A percentile compares a stretch with the other conserved stretches of the same genome.
Conservation (phyloP, 2,329 filamentous ascomycete species). For the Biscogniauxia sp. region DNA sequence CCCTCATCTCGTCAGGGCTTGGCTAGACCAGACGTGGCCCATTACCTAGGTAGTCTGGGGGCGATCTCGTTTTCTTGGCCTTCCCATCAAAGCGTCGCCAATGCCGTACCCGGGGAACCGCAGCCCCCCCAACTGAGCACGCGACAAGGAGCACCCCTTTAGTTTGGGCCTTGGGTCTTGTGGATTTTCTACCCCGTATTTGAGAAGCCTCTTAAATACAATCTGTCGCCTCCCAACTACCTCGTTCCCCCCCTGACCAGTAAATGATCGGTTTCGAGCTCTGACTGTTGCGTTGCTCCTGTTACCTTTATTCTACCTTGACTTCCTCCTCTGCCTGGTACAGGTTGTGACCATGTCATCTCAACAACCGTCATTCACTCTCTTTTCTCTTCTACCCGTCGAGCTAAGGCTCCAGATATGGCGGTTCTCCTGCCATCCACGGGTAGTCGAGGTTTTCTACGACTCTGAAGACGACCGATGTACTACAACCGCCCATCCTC, state of each 20-base stretch:
- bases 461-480: constrained; percentile 35
- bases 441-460: constrained; percentile 42
- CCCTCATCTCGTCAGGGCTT: neutral
- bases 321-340: neutral
- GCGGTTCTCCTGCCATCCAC: constrained; percentile 35
- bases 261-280: constrained; percentile 14
- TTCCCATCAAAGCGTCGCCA: constrained; percentile 4
- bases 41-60: neutral
- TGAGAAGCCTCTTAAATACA: constrained; percentile 2
- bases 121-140: constrained; percentile 4
- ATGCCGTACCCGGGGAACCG: constrained; percentile 7
- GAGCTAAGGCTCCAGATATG: constrained; percentile 43
- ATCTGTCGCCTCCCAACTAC: neutral
- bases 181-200: constrained; percentile 2
- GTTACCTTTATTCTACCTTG: neutral
- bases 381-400: constrained; percentile 36
- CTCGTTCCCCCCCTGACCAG: neutral
- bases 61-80: constrained; percentile 2
- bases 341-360: constrained; percentile 18
- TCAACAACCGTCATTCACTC: constrained; percentile 25
- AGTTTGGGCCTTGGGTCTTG: neutral
- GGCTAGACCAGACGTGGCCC: constrained; percentile 2
- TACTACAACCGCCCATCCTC: constrained; percentile 36
- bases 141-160: neutral
- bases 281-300: neutral